These are phyloP conservation scores for Penicillium bialowiezense DNA, from an alignment of 495 filamentous ascomycete genomes.

Conservation along the genomic window DNA sequence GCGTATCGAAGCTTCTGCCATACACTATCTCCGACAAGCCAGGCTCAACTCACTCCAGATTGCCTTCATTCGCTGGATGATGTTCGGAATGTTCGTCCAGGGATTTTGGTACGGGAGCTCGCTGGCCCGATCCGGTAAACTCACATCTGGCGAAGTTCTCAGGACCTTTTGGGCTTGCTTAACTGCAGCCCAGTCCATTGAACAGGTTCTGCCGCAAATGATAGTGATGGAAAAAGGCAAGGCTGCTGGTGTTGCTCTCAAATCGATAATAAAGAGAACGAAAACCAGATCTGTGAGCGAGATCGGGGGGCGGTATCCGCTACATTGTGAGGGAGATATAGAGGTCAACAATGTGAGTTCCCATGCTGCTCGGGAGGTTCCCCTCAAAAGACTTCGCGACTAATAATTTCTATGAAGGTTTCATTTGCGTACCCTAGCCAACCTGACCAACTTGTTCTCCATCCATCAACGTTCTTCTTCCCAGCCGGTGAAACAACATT, in stretches of 20 bases:
- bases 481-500: slow-evolving; percentile 72
- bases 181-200: slow-evolving; percentile 69
- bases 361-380: too few species aligned
- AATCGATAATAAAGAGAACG: slow-evolving; percentile 35
- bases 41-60: slow-evolving; percentile 66
- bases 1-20: slow-evolving; percentile 57
- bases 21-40: slow-evolving; percentile 66
- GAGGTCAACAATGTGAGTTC: slow-evolving; percentile 64
- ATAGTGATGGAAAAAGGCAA: slow-evolving; percentile 76
- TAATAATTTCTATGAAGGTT: slow-evolving; percentile 37
- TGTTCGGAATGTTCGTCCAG: slow-evolving; percentile 78
- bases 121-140: slow-evolving; percentile 53
- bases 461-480: slow-evolving; percentile 63
- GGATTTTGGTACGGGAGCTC: slow-evolving; percentile 87
- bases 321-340: slow-evolving; percentile 61
- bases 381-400: too few species aligned
- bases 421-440: slow-evolving; percentile 84
- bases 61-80: slow-evolving; percentile 68
- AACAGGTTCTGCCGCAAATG: slow-evolving; percentile 70
- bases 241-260: slow-evolving; percentile 63
- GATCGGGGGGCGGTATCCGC: slow-evolving; percentile 25
- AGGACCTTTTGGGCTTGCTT: slow-evolving; percentile 84
- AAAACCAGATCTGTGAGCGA: slow-evolving; percentile 18
- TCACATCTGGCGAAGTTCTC: slow-evolving; percentile 67
- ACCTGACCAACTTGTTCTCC: slow-evolving; percentile 58